A percentile compares a stretch with the other conserved stretches of the same genome.
These are phyloP conservation scores for Cercospora sp. DNA, from an alignment of 2,329 filamentous ascomycete species.

Conservation along the genomic window DNA sequence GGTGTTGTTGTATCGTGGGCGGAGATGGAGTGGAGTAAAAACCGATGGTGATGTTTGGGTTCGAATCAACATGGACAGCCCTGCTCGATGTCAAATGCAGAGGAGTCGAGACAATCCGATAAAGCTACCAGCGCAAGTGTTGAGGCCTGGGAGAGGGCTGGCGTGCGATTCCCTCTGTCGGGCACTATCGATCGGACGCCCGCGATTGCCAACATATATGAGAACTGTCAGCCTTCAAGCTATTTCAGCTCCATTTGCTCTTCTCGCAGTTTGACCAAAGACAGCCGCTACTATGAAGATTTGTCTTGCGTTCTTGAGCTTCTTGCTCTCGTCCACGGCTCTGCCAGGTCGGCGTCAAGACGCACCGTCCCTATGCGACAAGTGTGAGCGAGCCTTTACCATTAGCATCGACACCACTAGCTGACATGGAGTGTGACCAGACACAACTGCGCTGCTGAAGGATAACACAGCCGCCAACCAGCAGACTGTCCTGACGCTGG, in stretches of 20 bases:
- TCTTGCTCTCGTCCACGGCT: neutral
- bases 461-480: constrained; percentile 62
- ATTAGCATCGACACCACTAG: neutral
- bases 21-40: neutral
- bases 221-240: neutral
- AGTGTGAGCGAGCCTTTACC: neutral
- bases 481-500: constrained; percentile 54
- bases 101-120: neutral
- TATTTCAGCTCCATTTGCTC: neutral
- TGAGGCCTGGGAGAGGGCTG: neutral
- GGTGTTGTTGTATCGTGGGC: neutral
- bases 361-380: constrained; percentile 3
- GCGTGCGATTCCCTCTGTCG: neutral
- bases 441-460: constrained; percentile 59
- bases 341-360: neutral
- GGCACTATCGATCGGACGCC: neutral
- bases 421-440: neutral
- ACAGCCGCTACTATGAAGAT: neutral
- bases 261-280: neutral
- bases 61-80: neutral
- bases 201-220: neutral
- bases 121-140: neutral
- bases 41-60: neutral
- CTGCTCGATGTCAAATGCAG: neutral
- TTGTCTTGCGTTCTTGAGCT: neutral